These are phyloP conservation scores for Annulohypoxylon maeteangense DNA, from an alignment of 495 filamentous ascomycete species.

Conservation along the genomic window DNA sequence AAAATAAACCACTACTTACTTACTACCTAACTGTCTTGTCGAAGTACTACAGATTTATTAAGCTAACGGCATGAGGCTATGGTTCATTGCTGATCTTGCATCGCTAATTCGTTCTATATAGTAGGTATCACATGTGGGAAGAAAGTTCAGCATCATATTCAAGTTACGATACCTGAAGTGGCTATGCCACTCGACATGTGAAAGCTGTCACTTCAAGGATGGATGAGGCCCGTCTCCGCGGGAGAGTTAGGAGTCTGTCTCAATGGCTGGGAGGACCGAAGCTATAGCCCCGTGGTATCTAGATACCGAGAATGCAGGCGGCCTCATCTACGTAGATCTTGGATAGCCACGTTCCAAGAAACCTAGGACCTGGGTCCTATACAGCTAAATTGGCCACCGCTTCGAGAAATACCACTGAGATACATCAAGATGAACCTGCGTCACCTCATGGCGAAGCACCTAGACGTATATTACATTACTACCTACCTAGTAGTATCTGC, in stretches of 20 bases:
- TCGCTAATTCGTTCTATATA: background rate
- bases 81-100: background rate
- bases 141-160: background rate
- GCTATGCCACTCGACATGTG: background rate
- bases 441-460: conserved; percentile 1
- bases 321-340: background rate
- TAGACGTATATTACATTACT: background rate
- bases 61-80: background rate
- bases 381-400: background rate
- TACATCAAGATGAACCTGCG: background rate
- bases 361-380: too few relatives aligned
- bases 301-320: background rate
- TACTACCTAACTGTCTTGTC: background rate
- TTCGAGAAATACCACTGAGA: background rate
- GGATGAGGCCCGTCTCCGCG: background rate
- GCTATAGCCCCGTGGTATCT: background rate
- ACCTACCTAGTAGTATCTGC: background rate
- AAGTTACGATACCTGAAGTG: background rate
- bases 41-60: background rate
- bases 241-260: background rate
- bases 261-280: background rate
- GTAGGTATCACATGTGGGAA: background rate
- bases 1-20: background rate
- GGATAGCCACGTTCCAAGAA: background rate
- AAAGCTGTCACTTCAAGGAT: background rate